Evolutionary conservation across 192 early-diverging fungal genomes (phyloP), one percentile per base, ranked within the genome.

Genomic region (Backusella circina): DNA sequence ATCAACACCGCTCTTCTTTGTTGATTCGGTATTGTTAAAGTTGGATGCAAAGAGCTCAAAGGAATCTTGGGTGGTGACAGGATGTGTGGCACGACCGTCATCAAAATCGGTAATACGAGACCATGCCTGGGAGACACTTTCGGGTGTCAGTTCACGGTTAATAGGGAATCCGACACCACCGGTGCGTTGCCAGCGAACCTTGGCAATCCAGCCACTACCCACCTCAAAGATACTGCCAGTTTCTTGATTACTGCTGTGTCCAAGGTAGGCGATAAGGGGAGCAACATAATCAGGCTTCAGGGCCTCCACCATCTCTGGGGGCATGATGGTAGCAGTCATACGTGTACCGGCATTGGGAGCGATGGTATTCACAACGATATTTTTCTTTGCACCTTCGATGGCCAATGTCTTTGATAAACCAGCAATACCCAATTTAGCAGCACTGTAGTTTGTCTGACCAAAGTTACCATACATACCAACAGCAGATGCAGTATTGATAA

Each of bases 271-370:
- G 64, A 99, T 93, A 15, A 99, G 85, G 65, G 97, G 97, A 1
- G 96, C 95, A 67, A 98, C 94, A 80, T 95, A 98, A 35, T 97
- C 95, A 69, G 97, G 96, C 85, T 99, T 98, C 70, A 99, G 89
- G 51, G 95, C 92, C 57, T 95, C 95, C 69, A 98, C 91, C 81
- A 98, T 92, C 68, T 99, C 97, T 21, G 94, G 94, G 3, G 97
- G 96, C 90, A 98, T 90, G 72, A 99, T 86, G 57, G 97, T 98
- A 73, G 96, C 97, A 5, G 97, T 98, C 97, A 99, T 99, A 44
- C 91, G 86, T 5, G 97, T 98, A 38, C 96, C 97, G 12, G 97
- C 97, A 77, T 96, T 98, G 72, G 97, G 97, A 50, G 96, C 97
- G 85, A 99, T 96, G 67, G 94, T 91, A 82, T 99, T 98, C 66